Evolutionary conservation across 2,329 filamentous ascomycete species (phyloP), one percentile per base, ranked within the genome.

Genomic region (Dactylellina parvicollis): DNA sequence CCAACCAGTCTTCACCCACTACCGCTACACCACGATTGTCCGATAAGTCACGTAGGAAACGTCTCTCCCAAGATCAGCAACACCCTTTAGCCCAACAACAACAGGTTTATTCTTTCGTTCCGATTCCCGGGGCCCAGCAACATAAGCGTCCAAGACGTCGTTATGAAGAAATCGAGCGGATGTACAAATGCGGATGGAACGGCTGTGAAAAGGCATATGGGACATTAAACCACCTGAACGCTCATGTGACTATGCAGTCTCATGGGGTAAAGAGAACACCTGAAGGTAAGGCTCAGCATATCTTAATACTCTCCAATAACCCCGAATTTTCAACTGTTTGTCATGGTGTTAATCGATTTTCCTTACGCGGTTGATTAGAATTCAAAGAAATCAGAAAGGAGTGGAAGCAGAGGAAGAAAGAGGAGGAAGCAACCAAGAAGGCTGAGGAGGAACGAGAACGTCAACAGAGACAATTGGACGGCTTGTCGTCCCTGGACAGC

Each of bases 151-250:
- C 95, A 10, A 88, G 95, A 76, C 86, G 95, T 78, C 88, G 95
- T 60, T 99, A 97, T 79, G 95, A 99, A 82, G 95, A 99, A 81
- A 99, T 99, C 78, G 95, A 99, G 84, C 89, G 95, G 80, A 98
- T 99, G 95, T 98, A 99, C 85, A 98, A 98, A 82, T 99, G 95
- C 80, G 95, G 94, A 24, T 98, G 92, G 92, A 94, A 97, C 76
- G 93, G 93, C 7, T 99, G 95, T 80, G 95, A 99, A 82, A 99
- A 99, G 83, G 95, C 95, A 1, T 99, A 99, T 78, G 95, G 95
- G 72, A 99, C 95, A 50, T 83, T 99, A 75, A 99, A 99, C 81
- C 95, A 99, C 80, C 81, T 99, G 77, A 99, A 99, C 80, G 95
- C 95, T 38, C 95, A 99, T 79, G 95, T 99, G 52, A 98, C 95